Percentiles rank a stretch among this genome's conserved stretches.
Conservation (phyloP, 1,284 basidiomycete genomes). For the Cerioporus squamosus region DNA sequence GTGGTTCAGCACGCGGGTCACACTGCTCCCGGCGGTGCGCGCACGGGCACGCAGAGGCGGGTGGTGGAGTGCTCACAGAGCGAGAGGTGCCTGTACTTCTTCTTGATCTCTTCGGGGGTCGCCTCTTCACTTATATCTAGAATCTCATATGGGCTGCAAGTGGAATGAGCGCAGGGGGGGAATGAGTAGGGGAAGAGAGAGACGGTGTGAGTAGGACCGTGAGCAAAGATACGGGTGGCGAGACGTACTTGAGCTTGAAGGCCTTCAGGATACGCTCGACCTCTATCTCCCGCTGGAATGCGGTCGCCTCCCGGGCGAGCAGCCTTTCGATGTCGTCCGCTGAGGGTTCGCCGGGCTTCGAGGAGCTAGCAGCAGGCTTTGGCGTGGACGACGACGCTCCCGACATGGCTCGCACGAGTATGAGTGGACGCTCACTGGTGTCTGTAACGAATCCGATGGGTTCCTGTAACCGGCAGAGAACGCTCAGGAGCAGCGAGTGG, state of each 20-base stretch:
- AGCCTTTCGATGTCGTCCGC: slow-evolving; percentile 72
- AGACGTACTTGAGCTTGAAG: slow-evolving; percentile 80
- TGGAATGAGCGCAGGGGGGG: background rate
- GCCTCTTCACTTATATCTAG: slow-evolving; percentile 68
- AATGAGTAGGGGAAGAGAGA: background rate
- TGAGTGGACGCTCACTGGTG: background rate
- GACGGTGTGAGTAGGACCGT: slow-evolving; percentile 2
- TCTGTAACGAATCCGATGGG: no score
- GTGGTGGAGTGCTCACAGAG: slow-evolving; percentile 59
- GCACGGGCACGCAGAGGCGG: slow-evolving; percentile 8
- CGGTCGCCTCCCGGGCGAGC: slow-evolving; percentile 77
- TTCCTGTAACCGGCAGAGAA: no score
- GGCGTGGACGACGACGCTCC: slow-evolving; percentile 22
- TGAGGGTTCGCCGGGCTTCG: slow-evolving; percentile 22
- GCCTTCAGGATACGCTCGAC: slow-evolving; percentile 85
- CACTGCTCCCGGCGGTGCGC: background rate
- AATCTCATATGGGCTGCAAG: slow-evolving; percentile 74
- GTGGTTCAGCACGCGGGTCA: slow-evolving; percentile 7
- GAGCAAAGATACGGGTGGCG: background rate
- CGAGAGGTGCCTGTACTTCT: slow-evolving; percentile 79
- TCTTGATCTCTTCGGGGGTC: slow-evolving; percentile 76
- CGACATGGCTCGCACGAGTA: slow-evolving; percentile 15
- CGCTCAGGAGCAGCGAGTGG: no score
- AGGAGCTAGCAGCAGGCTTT: slow-evolving; percentile 10
- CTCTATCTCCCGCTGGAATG: slow-evolving; percentile 81